Evolutionary conservation across 441 rosid genomes (phyloP).

Genomic region (Metrosideros polymorpha): DNA sequence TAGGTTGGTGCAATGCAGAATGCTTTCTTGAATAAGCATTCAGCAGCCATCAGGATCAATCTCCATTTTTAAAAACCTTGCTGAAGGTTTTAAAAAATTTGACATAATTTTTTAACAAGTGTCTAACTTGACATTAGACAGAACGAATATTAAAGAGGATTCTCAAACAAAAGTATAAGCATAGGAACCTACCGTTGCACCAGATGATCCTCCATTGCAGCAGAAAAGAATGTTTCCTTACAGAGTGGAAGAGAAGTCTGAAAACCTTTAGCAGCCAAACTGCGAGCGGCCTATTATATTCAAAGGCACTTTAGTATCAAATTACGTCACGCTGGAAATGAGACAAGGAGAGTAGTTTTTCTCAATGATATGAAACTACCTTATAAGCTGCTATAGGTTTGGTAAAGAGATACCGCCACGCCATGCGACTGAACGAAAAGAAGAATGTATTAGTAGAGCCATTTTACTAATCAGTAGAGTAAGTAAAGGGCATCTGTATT

Average conservation of each 20-base stretch:
- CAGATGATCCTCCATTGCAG: constrained; percentile 68
- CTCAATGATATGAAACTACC: constrained; percentile 28
- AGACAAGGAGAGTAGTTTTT: background rate
- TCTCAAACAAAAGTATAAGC: background rate
- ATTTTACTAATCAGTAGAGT: background rate
- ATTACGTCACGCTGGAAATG: background rate
- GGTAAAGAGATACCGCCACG: constrained; percentile 80
- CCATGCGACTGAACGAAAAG: constrained; percentile 51
- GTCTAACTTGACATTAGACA: background rate
- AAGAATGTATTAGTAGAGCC: background rate
- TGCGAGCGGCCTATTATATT: constrained; percentile 56
- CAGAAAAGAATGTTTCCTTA: constrained; percentile 73
- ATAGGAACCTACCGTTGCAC: constrained; percentile 44
- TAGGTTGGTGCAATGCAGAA: background rate
- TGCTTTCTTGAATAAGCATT: background rate
- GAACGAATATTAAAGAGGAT: background rate
- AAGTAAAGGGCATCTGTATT: background rate
- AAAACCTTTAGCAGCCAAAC: constrained; percentile 86
- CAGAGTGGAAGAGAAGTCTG: constrained; percentile 79
- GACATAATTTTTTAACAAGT: background rate
- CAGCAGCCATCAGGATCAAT: background rate
- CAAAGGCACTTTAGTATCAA: background rate
- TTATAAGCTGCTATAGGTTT: constrained; percentile 82
- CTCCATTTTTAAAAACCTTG: background rate
- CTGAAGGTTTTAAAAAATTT: background rate